Conservation (phyloP, 148 eudicot genomes). For the Cornus kousa region DNA sequence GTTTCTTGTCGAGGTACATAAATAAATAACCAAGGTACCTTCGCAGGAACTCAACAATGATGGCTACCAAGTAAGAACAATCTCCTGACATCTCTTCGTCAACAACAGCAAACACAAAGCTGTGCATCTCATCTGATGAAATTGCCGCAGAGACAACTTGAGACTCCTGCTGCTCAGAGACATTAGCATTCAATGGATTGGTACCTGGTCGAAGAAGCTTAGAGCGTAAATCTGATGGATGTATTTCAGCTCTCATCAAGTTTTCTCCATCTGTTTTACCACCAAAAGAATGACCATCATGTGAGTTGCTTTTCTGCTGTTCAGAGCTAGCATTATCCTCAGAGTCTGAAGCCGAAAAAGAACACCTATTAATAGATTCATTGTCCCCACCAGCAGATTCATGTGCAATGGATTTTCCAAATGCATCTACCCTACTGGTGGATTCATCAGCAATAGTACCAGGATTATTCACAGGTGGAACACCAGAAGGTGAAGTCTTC, state of each 20-base stretch:
- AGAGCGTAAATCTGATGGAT: slow-evolving; percentile 35
- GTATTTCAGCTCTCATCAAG: slow-evolving; percentile 31
- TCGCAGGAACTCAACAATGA: slow-evolving; percentile 82
- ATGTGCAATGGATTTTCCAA: slow-evolving; percentile 41
- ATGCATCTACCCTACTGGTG: slow-evolving; percentile 27
- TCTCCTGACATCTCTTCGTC: slow-evolving; percentile 89
- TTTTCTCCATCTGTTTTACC: slow-evolving; percentile 26
- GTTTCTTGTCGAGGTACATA: too few relatives aligned
- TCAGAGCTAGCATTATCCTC: slow-evolving; percentile 41
- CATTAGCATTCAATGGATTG: slow-evolving; percentile 37
- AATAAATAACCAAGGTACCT: slow-evolving; percentile 37
- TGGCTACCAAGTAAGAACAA: slow-evolving; percentile 68
- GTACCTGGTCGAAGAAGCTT: slow-evolving; percentile 40
- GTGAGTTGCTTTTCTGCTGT: slow-evolving; percentile 11
- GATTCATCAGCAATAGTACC: slow-evolving; percentile 36
- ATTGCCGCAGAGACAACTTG: slow-evolving; percentile 77
- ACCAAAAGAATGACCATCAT: slow-evolving; percentile 20
- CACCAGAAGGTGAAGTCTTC: slow-evolving; percentile 45
- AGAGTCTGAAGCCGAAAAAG: slow-evolving; percentile 51
- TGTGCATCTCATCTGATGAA: slow-evolving; percentile 79
- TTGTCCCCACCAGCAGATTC: slow-evolving; percentile 36
- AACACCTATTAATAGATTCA: slow-evolving; percentile 31
- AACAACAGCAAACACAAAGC: slow-evolving; percentile 65
- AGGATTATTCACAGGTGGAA: slow-evolving; percentile 32
- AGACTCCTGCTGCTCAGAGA: slow-evolving; percentile 49